Conservation (phyloP, 1,284 basidiomycete genomes). For the Taiwanofungus camphoratus region DNA sequence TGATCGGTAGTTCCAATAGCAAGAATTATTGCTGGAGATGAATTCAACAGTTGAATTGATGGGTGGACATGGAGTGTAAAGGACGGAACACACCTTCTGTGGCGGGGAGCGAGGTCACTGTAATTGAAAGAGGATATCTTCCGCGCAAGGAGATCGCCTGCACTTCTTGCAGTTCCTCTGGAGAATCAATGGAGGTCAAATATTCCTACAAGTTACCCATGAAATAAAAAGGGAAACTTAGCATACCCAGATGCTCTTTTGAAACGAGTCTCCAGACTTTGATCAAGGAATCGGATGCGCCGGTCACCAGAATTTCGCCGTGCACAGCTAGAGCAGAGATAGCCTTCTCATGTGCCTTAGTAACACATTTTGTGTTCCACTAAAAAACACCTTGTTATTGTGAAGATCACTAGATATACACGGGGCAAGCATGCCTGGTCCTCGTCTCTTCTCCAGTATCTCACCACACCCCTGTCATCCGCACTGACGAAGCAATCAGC, state of each 20-base stretch:
- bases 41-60: neutral
- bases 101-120: constrained; percentile 57
- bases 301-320: constrained; percentile 55
- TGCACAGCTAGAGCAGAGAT: constrained; percentile 60
- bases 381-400: constrained; percentile 28
- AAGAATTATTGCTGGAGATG: constrained; percentile 55
- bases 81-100: constrained; percentile 45
- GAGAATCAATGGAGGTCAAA: neutral
- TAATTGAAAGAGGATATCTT: constrained; percentile 71
- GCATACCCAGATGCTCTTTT: constrained; percentile 30
- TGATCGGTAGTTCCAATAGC: constrained; percentile 76
- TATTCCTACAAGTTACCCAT: neutral
- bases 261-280: constrained; percentile 59
- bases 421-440: constrained; percentile 32
- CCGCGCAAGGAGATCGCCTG: constrained; percentile 66
- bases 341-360: constrained; percentile 60
- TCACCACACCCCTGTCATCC: constrained; percentile 65
- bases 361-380: constrained; percentile 44
- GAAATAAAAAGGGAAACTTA: neutral
- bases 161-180: constrained; percentile 40
- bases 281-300: constrained; percentile 73
- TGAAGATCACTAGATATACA: constrained; percentile 13
- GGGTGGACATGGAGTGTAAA: neutral
- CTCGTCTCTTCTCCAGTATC: constrained; percentile 43
- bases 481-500: constrained; percentile 55